phyloP scores from a whole-genome alignment of 192 early-diverging fungal species.

The Pilaira anomala region DNA sequence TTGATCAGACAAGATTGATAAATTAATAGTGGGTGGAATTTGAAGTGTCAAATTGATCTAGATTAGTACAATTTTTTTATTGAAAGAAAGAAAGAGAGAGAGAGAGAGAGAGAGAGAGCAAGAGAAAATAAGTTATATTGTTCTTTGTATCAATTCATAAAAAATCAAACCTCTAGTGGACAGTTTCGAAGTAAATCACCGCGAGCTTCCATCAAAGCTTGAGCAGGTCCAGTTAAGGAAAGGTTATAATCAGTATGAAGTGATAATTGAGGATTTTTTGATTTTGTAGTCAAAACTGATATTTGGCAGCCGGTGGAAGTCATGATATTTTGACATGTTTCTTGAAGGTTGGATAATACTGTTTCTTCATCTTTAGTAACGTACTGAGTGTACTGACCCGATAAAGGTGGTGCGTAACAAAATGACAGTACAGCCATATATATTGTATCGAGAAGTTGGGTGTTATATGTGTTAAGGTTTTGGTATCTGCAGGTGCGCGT shows the following conservation, averaged over 20 bases:
- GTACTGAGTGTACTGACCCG: slow-evolving; percentile 28
- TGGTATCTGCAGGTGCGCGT: no score
- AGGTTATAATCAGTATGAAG: slow-evolving; percentile 45
- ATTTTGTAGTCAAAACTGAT: slow-evolving; percentile 11
- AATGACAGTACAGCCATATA: slow-evolving; percentile 22
- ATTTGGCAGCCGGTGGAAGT: slow-evolving; percentile 29
- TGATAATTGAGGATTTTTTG: slow-evolving; percentile 11
- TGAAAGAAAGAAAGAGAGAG: slow-evolving; percentile 1
- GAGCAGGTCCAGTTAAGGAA: slow-evolving; percentile 42
- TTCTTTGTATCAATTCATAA: not conserved
- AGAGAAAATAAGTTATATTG: not conserved
- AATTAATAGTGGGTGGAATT: not conserved
- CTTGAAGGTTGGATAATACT: slow-evolving; percentile 17
- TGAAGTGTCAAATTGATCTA: slow-evolving; percentile 4
- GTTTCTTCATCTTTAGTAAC: slow-evolving; percentile 4
- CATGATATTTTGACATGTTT: slow-evolving; percentile 24
- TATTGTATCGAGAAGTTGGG: no score
- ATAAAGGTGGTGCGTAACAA: slow-evolving; percentile 28
- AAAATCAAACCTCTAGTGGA: slow-evolving; percentile 39
- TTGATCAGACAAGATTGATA: not conserved
- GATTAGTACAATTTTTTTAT: slow-evolving; percentile 43
- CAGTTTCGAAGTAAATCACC: slow-evolving; percentile 43
- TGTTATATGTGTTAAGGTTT: no score
- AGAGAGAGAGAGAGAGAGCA: not conserved
- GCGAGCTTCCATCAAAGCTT: slow-evolving; percentile 39